A percentile compares a stretch with the other conserved stretches of the same genome.
phyloP scores from a whole-genome alignment of 768 basidiomycete species.

The Boletus vermiculosoides region DNA sequence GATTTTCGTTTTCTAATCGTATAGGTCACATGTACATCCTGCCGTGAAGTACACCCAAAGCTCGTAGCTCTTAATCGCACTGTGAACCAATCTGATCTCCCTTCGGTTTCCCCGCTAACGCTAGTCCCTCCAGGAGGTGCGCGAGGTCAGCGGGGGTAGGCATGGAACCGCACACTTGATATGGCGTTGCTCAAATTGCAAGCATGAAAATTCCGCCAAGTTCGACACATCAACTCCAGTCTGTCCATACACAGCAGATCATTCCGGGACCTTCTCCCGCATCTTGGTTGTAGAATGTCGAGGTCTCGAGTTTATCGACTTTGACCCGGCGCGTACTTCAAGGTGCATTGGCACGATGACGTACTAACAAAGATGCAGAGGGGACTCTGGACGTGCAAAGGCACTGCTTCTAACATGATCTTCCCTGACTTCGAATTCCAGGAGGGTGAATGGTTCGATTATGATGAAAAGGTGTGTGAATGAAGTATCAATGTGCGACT shows the following conservation, averaged over 20 bases:
- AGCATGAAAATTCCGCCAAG: constrained; percentile 78
- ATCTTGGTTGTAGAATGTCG: constrained; percentile 79
- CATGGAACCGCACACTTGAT: constrained; percentile 74
- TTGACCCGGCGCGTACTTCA: constrained; percentile 62
- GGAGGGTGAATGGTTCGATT: constrained; percentile 73
- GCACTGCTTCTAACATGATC: constrained; percentile 48
- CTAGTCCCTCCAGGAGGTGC: constrained; percentile 52
- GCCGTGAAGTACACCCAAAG: constrained; percentile 75
- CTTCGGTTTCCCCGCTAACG: constrained; percentile 1
- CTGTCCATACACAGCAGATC: constrained; percentile 58
- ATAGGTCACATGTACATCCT: constrained; percentile 77
- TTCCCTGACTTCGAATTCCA: constrained; percentile 63
- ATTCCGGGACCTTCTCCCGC: constrained; percentile 57
- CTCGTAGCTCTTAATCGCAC: constrained; percentile 66
- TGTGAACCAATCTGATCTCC: constrained; percentile 37
- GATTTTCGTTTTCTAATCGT: background rate
- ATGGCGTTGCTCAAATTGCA: constrained; percentile 77
- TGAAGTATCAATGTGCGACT: too few relatives aligned
- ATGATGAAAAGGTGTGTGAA: constrained; percentile 77
- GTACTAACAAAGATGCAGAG: constrained; percentile 37
- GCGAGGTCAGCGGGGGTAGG: constrained; percentile 63
- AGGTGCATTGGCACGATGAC: background rate
- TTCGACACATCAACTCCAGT: constrained; percentile 56
- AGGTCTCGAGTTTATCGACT: constrained; percentile 78
- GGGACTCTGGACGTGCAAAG: constrained; percentile 76